Percentiles rank a stretch among this genome's conserved stretches.
These are phyloP conservation scores for Elongisporangium prolatum DNA, from an alignment of 352 stramenopile genomes.

Conservation along the genomic window DNA sequence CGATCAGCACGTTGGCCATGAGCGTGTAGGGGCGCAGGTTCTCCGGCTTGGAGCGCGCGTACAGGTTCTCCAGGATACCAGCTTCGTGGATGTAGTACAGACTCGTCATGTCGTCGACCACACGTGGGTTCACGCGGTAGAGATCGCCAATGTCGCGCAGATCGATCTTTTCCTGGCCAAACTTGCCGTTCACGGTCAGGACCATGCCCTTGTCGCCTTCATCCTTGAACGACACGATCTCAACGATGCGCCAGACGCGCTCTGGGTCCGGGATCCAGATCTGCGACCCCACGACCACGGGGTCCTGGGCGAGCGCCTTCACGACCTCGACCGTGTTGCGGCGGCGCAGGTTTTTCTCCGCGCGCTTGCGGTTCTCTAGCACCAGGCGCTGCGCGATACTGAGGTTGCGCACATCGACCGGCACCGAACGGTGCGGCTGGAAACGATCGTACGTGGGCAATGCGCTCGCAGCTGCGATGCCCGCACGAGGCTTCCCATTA, in stretches of 20 bases:
- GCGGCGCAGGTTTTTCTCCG: constrained; percentile 48
- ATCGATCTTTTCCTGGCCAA: constrained; percentile 69
- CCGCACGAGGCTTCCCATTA: constrained; percentile 41
- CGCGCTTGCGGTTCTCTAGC: constrained; percentile 81
- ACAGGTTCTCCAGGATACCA: constrained; percentile 78
- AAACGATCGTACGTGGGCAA: constrained; percentile 82
- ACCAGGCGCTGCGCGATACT: constrained; percentile 81
- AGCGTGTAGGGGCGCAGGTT: constrained; percentile 82
- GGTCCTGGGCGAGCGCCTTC: constrained; percentile 53
- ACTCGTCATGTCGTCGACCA: constrained; percentile 85
- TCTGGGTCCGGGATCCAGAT: constrained; percentile 86
- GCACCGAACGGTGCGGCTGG: constrained; percentile 46
- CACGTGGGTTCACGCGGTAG: constrained; percentile 83
- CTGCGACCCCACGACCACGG: constrained; percentile 71
- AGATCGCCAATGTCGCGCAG: constrained; percentile 80
- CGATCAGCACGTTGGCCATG: constrained; percentile 87
- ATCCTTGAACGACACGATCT: constrained; percentile 58
- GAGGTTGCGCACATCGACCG: constrained; percentile 54
- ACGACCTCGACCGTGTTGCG: constrained; percentile 73
- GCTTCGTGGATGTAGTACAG: constrained; percentile 89
- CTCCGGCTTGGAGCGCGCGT: constrained; percentile 63
- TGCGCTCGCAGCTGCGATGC: constrained; percentile 54
- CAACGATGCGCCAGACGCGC: constrained; percentile 78
- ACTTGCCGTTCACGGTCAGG: constrained; percentile 63
- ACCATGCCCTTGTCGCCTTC: constrained; percentile 57